These are phyloP conservation scores for Yamadazyma conglobata DNA, from an alignment of 1,139 yeast genomes.

Conservation along the genomic window DNA sequence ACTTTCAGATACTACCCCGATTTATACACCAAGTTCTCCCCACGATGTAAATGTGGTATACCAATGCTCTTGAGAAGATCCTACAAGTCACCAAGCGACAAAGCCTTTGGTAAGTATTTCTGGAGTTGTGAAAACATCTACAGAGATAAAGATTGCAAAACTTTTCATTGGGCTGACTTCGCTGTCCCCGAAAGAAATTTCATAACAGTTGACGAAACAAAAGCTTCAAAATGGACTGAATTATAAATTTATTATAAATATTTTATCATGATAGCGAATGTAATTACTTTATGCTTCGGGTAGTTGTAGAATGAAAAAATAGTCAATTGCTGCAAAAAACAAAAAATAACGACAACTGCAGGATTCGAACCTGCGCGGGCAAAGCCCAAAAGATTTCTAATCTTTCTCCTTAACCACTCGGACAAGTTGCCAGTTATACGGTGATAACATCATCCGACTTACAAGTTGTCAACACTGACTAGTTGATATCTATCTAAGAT, in stretches of 20 bases:
- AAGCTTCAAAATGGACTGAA: constrained; percentile 29
- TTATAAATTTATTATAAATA: constrained; percentile 1
- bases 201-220: constrained; percentile 19
- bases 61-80: constrained; percentile 49
- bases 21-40: constrained; percentile 31
- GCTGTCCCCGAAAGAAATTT: constrained; percentile 20
- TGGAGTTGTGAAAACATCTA: constrained; percentile 50
- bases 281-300: not conserved
- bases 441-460: too few relatives aligned
- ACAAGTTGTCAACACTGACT: too few relatives aligned
- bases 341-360: constrained; percentile 67
- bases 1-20: constrained; percentile 57
- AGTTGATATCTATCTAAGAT: too few relatives aligned
- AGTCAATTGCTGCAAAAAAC: too few relatives aligned
- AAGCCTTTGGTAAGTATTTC: constrained; percentile 46
- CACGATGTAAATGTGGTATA: constrained; percentile 48
- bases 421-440: constrained; percentile 53
- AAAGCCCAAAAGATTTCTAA: constrained; percentile 51
- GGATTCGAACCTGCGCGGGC: constrained; percentile 93
- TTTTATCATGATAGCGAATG: too few relatives aligned
- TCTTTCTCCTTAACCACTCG: constrained; percentile 54
- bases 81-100: constrained; percentile 29
- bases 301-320: too few relatives aligned
- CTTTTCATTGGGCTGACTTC: constrained; percentile 49
- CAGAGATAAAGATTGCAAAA: constrained; percentile 41